Conservation (phyloP, 371 early-diverging fungal genomes). For the Nosema muscidifuracis region DNA sequence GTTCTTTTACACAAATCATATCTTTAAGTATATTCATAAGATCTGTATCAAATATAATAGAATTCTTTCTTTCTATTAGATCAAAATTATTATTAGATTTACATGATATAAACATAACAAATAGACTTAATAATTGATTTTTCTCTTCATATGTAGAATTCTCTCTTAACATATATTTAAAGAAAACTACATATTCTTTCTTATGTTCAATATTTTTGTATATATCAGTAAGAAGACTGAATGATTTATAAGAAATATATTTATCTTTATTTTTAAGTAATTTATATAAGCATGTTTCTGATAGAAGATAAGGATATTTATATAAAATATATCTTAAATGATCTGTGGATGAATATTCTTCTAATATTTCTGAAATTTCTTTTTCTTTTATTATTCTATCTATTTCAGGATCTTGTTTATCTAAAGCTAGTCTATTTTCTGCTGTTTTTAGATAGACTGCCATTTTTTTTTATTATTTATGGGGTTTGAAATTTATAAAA, state of each 20-base stretch:
- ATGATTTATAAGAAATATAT: constrained; percentile 49
- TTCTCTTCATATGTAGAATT: constrained; percentile 41
- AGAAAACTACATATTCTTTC: constrained; percentile 40
- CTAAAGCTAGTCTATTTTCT: too few relatives aligned
- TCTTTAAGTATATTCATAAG: constrained; percentile 33
- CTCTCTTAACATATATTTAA: constrained; percentile 40
- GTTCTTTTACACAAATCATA: constrained; percentile 40
- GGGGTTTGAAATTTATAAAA: too few relatives aligned
- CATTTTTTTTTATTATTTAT: too few relatives aligned
- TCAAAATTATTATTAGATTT: constrained; percentile 27
- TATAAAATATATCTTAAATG: constrained; percentile 4
- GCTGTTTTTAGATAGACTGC: too few relatives aligned
- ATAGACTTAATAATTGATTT: constrained; percentile 46
- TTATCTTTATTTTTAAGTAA: constrained; percentile 37
- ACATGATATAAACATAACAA: constrained; percentile 37
- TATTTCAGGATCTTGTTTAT: too few relatives aligned
- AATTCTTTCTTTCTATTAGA: constrained; percentile 34
- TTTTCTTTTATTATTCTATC: too few relatives aligned
- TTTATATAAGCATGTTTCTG: constrained; percentile 35
- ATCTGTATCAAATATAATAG: constrained; percentile 30
- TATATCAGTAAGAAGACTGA: constrained; percentile 43
- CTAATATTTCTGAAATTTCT: background rate
- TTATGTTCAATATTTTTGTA: constrained; percentile 36
- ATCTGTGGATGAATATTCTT: background rate
- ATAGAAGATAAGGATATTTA: constrained; percentile 6